Evolutionary conservation across 2,329 filamentous ascomycete genomes (phyloP), one percentile per base, ranked within the genome.

Genomic region (Xylariaceae sp.): DNA sequence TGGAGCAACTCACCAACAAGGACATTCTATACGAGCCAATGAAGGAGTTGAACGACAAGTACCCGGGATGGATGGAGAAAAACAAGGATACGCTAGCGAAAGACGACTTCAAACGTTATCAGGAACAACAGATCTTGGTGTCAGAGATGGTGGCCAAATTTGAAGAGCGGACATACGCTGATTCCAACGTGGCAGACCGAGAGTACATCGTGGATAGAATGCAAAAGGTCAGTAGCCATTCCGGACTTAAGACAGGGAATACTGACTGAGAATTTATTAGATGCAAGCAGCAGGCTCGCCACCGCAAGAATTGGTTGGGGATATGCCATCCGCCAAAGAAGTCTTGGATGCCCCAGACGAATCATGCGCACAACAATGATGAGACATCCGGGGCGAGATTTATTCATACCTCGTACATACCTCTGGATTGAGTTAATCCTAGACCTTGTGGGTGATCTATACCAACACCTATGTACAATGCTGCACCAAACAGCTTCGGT

Each of bases 11-110:
- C 61, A 98, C 95, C 2, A 96, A 96, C 74, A 98, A 96, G 79
- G 95, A 98, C 65, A 97, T 99, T 61, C 77, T 99, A 48, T 98
- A 98, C 72, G 93, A 99, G 77, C 95, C 95, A 2, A 97, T 99
- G 92, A 96, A 96, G 78, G 95, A 99, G 75, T 79, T 99, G 46
- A 79, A 96, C 72, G 89, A 91, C 50, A 98, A 97, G 74, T 99
- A 95, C 70, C 93, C 93, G 0, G 86, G 77, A 2, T 99, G 95
- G 93, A 81, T 99, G 72, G 83, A 84, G 67, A 88, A 90, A 75
- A 93, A 97, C 72, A 80, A 80, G 65, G 82, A 77, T 41, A 85
- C 79, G 20, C 87, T 86, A 49, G 75, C 87, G 2, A 74, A 82
- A 49, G 90, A 89, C 47, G 93, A 98, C 68, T 72, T 92, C 70